A percentile compares a stretch with the other conserved stretches of the same genome.
phyloP scores from a whole-genome alignment of 352 stramenopile genomes.

The Pythium aquatile region DNA sequence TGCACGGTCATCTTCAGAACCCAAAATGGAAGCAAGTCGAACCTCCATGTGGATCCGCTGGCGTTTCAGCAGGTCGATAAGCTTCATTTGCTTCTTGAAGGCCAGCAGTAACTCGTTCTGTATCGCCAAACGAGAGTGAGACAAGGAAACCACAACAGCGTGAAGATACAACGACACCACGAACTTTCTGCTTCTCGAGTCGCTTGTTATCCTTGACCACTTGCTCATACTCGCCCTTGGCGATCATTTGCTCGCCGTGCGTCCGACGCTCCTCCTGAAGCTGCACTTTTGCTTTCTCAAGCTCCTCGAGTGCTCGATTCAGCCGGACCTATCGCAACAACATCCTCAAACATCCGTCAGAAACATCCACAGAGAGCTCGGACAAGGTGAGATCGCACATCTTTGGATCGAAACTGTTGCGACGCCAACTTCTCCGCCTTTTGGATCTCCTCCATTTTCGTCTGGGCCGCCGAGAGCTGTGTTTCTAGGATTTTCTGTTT shows the following conservation, averaged over 20 bases:
- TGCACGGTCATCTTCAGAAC: background rate
- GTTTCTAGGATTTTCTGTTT: conserved; percentile 74
- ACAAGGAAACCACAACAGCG: background rate
- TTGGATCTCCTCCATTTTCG: conserved; percentile 50
- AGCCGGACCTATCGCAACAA: conserved; percentile 47
- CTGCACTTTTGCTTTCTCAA: conserved; percentile 69
- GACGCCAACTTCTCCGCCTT: conserved; percentile 59
- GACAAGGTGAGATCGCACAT: conserved; percentile 28
- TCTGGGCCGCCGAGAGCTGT: conserved; percentile 49
- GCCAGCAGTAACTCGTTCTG: conserved; percentile 68
- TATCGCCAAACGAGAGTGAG: background rate
- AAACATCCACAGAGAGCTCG: too few species aligned
- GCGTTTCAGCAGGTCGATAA: conserved; percentile 83
- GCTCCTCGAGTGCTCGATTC: conserved; percentile 72
- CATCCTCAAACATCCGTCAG: background rate
- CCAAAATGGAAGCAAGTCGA: background rate
- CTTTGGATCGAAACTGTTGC: conserved; percentile 75
- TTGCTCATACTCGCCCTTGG: conserved; percentile 57
- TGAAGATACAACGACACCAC: background rate
- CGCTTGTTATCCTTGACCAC: conserved; percentile 67
- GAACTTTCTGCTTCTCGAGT: conserved; percentile 81
- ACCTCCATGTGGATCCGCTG: conserved; percentile 88
- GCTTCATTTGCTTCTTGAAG: conserved; percentile 88
- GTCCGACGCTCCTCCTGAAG: conserved; percentile 54
- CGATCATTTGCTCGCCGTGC: conserved; percentile 45